Percentiles rank a stretch among this genome's conserved stretches.
phyloP scores from a whole-genome alignment of 1,284 basidiomycete genomes.

The Tilletia caries region DNA sequence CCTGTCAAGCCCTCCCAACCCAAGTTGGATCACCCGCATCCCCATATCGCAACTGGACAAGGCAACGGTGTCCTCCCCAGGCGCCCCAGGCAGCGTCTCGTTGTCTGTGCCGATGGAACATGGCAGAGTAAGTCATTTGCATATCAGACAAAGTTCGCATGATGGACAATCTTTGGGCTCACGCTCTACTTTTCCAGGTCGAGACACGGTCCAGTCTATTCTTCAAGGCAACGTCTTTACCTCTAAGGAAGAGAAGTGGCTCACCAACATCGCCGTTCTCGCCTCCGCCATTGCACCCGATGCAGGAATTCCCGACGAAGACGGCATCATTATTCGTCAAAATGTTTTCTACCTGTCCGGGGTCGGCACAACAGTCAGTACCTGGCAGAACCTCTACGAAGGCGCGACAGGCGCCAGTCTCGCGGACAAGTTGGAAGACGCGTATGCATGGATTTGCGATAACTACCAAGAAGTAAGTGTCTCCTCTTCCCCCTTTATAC shows the following conservation, averaged over 20 bases:
- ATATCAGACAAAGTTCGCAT: too few relatives aligned
- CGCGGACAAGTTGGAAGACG: constrained; percentile 56
- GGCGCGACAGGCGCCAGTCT: constrained; percentile 18
- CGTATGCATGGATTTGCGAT: constrained; percentile 68
- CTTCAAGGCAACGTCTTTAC: constrained; percentile 16
- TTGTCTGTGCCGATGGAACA: constrained; percentile 40
- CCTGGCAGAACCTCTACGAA: constrained; percentile 25
- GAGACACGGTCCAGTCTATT: constrained; percentile 28
- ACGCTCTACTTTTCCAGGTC: constrained; percentile 7
- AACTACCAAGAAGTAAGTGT: constrained; percentile 50
- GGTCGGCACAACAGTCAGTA: constrained; percentile 25
- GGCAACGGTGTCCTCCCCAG: constrained; percentile 7
- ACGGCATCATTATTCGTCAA: constrained; percentile 18
- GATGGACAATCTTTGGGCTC: too few relatives aligned
- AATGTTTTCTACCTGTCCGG: constrained; percentile 37
- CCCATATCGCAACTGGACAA: neutral
- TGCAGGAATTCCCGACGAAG: constrained; percentile 17
- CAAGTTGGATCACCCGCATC: neutral
- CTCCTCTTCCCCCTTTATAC: too few relatives aligned
- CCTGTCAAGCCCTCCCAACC: neutral
- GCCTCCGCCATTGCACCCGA: constrained; percentile 27
- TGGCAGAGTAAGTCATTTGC: constrained; percentile 22
- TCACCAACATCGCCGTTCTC: constrained; percentile 38
- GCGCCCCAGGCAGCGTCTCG: constrained; percentile 30
- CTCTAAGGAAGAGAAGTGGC: constrained; percentile 21